Base-by-base conservation (phyloP, 257 asterid genomes). In the Fraxinus quadrangulata region DNA sequence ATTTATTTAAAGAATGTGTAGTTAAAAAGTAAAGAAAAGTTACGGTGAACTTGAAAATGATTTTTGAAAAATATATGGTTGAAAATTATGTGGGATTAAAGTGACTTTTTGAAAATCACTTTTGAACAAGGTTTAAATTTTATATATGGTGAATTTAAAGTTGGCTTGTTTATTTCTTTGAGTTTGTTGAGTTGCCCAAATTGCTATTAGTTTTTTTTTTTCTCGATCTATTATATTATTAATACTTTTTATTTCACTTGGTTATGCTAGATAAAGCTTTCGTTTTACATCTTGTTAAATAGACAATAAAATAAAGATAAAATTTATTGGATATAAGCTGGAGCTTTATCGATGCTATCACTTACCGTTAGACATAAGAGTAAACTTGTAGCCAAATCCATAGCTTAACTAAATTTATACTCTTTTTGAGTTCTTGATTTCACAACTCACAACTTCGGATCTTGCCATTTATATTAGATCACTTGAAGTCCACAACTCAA, bases 331-430 rank as follows among this genome's bases (percentile, higher is more conserved):
- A 17, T 54, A 24, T 26, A 24, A 14, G 69, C 69, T 63, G 69
- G 69, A 63, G 69, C 17, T 63, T 63, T 23, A 63, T 63, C 16
- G 34, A 24, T 63, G 69, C 21, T 63, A 24, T 24, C 69, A 63
- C 34, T 63, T 56, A 56, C 67, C n/a, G 67, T 56, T 23, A 2
- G 67, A 56, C 26, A 49, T 5, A 1, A 56, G 67, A 21, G n/a
- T 47, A 3, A 61, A 75, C 75, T 80, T 68, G 19, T 68, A 30
- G 6, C 39, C 69, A 75, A 75, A 75, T 59, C 75, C 28, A 75
- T 75, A 51, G 78, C 72, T 72, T 59, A 31, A 68, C 34, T 51
- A 69, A 24, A 73, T 77, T 30, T 9, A 40, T 49, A 31, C 17
- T 39, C 33, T 26, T 36, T 9, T 63, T 77, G 39, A 34, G 10